Base-by-base conservation (phyloP, 1,139 yeast species). In the Scheffersomyces titani region DNA sequence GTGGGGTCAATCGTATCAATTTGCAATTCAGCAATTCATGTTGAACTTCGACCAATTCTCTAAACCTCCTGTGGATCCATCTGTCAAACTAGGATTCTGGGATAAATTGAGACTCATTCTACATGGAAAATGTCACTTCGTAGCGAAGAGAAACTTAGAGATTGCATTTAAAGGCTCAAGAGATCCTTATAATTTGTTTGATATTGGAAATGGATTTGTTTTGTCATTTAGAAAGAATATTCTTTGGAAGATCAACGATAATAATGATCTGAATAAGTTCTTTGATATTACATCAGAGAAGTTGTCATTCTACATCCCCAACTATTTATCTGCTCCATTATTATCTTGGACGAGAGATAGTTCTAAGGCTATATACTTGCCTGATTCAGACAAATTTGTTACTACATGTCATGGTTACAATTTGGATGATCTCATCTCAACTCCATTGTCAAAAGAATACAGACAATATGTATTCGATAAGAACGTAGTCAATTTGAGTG, bases 1-100 rank as follows among this genome's bases (percentile, higher is more conserved):
- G 0, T 92, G 97, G 97, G 96, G 97, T 36, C 87, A 88, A 46
- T 89, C 92, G 0, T 88, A 88, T 66, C 92, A 88, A 64, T 93
- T 97, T 47, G 96, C 92, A 1, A 82, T 93, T 48, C 93, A 92
- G 62, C 94, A 92, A 62, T 81, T 88, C 1, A 90, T 90, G 88
- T 76, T 86, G 55, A 89, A 87, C 57, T 82, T 93, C 63, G 97
- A 92, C 65, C 88, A 89, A 55, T 90, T 93, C 68, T 87, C 96
- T 0, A 94, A 88, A 64, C 90, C 90, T 1, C 90, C 90, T 71
- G 74, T 91, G 83, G 99, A 85, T 64, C 81, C 82, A 1, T 82
- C 86, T 3, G 67, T 74, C 7, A 82, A 81, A 61, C 63, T 85
- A 16, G 88, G 88, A 19, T 81, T 84, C 59, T 85, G 89, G 89